Evolutionary conservation across 2,329 filamentous ascomycete genomes (phyloP), one percentile per base, ranked within the genome.

Genomic region (Geosmithia flava): DNA sequence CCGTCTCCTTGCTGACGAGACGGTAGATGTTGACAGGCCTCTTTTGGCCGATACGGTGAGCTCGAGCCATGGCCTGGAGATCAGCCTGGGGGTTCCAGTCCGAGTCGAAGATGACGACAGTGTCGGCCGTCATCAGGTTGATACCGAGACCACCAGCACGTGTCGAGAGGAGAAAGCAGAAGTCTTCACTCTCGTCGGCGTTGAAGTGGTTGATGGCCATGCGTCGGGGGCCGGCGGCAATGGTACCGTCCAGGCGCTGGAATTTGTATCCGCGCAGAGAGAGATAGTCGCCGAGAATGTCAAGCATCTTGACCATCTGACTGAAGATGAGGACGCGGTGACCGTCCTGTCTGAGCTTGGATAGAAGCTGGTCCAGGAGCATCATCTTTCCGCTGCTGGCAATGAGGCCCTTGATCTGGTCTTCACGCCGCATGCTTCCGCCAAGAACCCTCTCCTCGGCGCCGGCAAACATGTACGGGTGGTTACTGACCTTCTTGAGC

Each of bases 301-400:
- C 90, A 20, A 98, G 77, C 86, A 98, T 97, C 62, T 88, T 94
- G 37, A 98, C 94, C 93, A 98, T 98, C 62, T 98, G 93, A 63
- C 91, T 97, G 72, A 98, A 98, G 54, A 98, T 97, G 53, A 98
- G 70, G 13, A 98, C 94, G 48, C 93, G 87, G 65, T 98, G 93
- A 45, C 87, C 88, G 59, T 98, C 93, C 55, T 84, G 87, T 64
- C 85, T 95, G 54, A 98, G 70, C 67, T 98, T 98, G 6, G 85
- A 85, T 11, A 98, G 75, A n/a, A 98, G 80, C 61, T 90, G 88
- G 58, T 98, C 93, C 7, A 98, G 78, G 45, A 98, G 75, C 89
- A 97, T 97, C 93, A 98, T 96, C 69, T 98, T 98, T 56, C 94
- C 94, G 67, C 93, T 98, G 61, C 89, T 95, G 3, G 90, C 91